These are phyloP conservation scores for Manihot esculenta DNA, from an alignment of 441 rosid genomes.

Conservation along the genomic window DNA sequence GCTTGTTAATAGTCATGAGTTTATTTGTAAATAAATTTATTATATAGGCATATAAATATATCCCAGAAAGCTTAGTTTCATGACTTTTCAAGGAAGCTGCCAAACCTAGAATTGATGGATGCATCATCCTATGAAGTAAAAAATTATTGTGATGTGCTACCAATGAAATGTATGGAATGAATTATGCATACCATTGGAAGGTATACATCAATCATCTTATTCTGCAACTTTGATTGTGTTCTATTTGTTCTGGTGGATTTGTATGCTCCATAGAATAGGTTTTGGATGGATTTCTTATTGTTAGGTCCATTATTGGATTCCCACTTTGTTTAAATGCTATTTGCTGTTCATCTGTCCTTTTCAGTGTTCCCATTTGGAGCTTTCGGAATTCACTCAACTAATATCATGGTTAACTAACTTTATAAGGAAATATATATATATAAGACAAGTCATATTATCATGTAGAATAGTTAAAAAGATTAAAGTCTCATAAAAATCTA, in stretches of 20 bases:
- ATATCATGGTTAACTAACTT: too few relatives aligned
- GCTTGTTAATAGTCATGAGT: too few relatives aligned
- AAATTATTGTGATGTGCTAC: background rate
- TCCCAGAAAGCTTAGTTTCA: background rate
- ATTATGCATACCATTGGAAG: background rate
- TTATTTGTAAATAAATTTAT: too few relatives aligned
- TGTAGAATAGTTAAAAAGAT: too few relatives aligned
- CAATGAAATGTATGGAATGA: background rate
- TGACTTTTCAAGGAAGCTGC: background rate
- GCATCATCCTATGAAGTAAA: background rate
- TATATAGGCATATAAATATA: too few relatives aligned
- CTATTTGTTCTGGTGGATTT: background rate
- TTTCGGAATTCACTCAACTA: too few relatives aligned
- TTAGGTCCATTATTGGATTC: background rate
- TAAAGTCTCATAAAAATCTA: too few relatives aligned
- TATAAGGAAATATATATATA: too few relatives aligned
- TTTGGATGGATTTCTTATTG: too few relatives aligned
- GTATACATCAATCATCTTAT: background rate
- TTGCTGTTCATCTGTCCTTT: background rate
- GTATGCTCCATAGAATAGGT: too few relatives aligned
- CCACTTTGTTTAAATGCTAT: conserved; percentile 4
- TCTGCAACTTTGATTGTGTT: background rate
- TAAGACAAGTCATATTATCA: too few relatives aligned
- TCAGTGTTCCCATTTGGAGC: background rate
- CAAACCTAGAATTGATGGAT: background rate